Evolutionary conservation across 2,329 filamentous ascomycete species (phyloP), one percentile per base, ranked within the genome.

Genomic region (Ramularia collo-cygni): DNA sequence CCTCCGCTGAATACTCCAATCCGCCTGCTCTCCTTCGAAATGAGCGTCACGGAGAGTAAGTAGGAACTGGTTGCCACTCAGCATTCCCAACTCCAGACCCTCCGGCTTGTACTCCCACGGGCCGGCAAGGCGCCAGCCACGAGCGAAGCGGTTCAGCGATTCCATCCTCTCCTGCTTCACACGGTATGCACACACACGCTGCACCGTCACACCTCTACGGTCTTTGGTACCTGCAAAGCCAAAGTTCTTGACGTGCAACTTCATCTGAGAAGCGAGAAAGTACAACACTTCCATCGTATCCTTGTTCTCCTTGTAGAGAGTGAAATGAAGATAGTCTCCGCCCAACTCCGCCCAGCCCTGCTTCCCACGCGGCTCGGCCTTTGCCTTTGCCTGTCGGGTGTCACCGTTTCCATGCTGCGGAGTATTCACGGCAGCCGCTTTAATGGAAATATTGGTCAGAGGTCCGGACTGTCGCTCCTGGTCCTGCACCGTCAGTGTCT

Each of bases 291-390:
- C 89, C 85, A 95, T 93, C 1, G 89, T 95, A 59, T 95, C 89
- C 59, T 90, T 89, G 66, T 95, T 95, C 66, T 95, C 89, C 66
- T 95, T 95, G 75, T 90, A 93, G 37, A 95, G 71, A 0, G 85
- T 90, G 61, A 95, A 94, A 62, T 95, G 88, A 10, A 95, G 68
- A 61, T 86, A 92, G 35, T 88, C 82, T 13, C 84, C 86, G n/a
- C 73, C 80, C 29, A 81, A 67, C 49, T 83, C 79, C 38, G 77
- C 67, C 79, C 79, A 84, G 37, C 67, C 70, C 26, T 75, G 54
- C 51, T 72, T 74, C 31, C 67, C 64, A 35, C 62, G 60, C 32
- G 58, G 52, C 8, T 37, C 38, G 10, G n/a, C 42, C 50, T 34
- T 50, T 37, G 21, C 41, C 34, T 37, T 44, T 39, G 28, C 19